phyloP scores from a whole-genome alignment of 176 grass and related monocot genomes.

The Pontederia paniculata region DNA sequence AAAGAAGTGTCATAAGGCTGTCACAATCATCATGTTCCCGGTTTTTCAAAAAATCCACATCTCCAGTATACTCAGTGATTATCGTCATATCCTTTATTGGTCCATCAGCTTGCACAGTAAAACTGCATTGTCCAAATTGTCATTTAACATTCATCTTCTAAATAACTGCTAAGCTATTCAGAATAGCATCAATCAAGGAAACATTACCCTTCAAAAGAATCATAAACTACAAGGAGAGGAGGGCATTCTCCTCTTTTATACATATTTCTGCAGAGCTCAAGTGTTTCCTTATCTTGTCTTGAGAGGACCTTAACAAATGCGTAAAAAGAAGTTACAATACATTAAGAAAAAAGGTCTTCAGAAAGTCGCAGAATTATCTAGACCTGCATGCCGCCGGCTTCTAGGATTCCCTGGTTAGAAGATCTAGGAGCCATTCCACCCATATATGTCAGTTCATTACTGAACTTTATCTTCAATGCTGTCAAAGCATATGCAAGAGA shows the following conservation, averaged over 20 bases:
- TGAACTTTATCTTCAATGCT: slow-evolving; percentile 52
- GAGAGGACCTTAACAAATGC: slow-evolving; percentile 46
- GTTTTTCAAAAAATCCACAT: slow-evolving; percentile 74
- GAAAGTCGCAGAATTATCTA: not conserved
- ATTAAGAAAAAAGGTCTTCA: not conserved
- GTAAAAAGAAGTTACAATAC: slow-evolving; percentile 2
- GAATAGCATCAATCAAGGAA: slow-evolving; percentile 7
- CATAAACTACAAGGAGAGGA: slow-evolving; percentile 75
- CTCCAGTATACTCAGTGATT: slow-evolving; percentile 62
- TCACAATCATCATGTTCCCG: slow-evolving; percentile 58
- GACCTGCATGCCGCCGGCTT: slow-evolving; percentile 90
- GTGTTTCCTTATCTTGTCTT: slow-evolving; percentile 65
- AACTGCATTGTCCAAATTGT: slow-evolving; percentile 40
- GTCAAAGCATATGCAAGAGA: slow-evolving; percentile 75
- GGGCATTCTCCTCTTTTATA: slow-evolving; percentile 71
- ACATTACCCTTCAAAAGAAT: slow-evolving; percentile 61
- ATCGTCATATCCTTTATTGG: slow-evolving; percentile 78
- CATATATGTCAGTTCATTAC: slow-evolving; percentile 63
- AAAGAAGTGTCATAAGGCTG: slow-evolving; percentile 84
- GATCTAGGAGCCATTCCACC: slow-evolving; percentile 48
- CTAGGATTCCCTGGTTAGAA: slow-evolving; percentile 49
- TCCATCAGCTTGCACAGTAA: slow-evolving; percentile 80
- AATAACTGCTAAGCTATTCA: slow-evolving; percentile 12
- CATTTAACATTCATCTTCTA: not conserved
- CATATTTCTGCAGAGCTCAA: slow-evolving; percentile 67